phyloP scores from a whole-genome alignment of 108 stramenopile genomes.

The Discostella stelligeroides region DNA sequence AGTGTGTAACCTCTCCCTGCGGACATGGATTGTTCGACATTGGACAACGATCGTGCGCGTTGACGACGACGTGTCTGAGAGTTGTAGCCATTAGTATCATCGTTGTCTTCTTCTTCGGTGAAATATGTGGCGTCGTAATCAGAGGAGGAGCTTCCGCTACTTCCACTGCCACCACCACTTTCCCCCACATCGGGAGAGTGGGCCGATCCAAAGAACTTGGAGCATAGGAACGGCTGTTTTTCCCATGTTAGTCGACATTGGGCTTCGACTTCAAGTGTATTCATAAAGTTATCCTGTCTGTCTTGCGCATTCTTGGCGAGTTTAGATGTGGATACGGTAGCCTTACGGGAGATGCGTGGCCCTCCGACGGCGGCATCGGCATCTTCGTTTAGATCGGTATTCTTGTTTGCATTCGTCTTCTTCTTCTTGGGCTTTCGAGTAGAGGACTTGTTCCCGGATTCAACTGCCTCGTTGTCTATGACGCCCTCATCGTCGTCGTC shows the following conservation, averaged over 20 bases:
- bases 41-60: slow-evolving; percentile 40
- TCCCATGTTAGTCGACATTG: slow-evolving; percentile 92
- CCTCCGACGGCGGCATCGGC: background rate
- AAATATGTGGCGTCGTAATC: slow-evolving; percentile 3
- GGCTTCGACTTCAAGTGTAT: slow-evolving; percentile 90
- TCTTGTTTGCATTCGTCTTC: slow-evolving; percentile 23
- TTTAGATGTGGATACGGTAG: slow-evolving; percentile 39
- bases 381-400: slow-evolving; percentile 30
- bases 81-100: background rate
- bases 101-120: slow-evolving; percentile 15
- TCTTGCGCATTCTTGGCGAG: background rate
- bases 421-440: slow-evolving; percentile 28
- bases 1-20: slow-evolving; percentile 63
- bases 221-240: slow-evolving; percentile 61
- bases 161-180: background rate
- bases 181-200: slow-evolving; percentile 27
- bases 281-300: slow-evolving; percentile 86
- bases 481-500: slow-evolving; percentile 9
- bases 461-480: slow-evolving; percentile 52
- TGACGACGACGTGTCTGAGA: background rate
- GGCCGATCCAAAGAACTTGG: slow-evolving; percentile 74
- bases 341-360: slow-evolving; percentile 39
- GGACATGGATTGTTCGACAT: slow-evolving; percentile 35
- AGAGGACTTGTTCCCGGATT: background rate
- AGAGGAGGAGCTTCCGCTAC: background rate